Evolutionary conservation across 768 basidiomycete species (phyloP), one percentile per base, ranked within the genome.

Genomic region (Xerocomus spinulosus): DNA sequence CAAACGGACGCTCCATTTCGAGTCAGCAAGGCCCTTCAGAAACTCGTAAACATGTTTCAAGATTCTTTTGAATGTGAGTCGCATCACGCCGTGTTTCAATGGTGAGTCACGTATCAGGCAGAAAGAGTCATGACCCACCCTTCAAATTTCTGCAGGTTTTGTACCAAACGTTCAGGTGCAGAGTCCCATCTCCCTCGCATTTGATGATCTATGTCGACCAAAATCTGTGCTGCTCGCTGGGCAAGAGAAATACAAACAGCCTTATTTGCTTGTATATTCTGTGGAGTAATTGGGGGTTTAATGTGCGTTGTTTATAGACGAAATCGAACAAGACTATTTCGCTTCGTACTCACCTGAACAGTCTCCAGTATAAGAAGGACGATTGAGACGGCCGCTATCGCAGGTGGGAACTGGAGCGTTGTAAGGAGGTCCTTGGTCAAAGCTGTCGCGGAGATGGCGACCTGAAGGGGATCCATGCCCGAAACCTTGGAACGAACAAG

Each of bases 131-230:
- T 44, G 21, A 56, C 67, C 15, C 42, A 76, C 76, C 56, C 46
- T 42, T 76, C 70, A 32, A 77, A 76, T 44, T 66, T 68, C 23
- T 60, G 56, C 24, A 78, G 40, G 42, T 73, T 76, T 42, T 63
- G 68, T 9, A 73, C 44, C 15, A 78, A 55, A 5, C 65, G 55
- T 20, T 63, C 59, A 0, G 77, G 73, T 1, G 75, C 73, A 30
- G 62, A 58, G n/a, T 73, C 68, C 70, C 72, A 74, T 38, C 69
- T 61, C 28, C 68, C 75, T 9, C 58, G 61, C 74, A 78, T 77
- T 28, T 75, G 73, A 39, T 70, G 66, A 15, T 70, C 65, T 26
- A 78, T 70, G 40, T 76, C 70, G 21, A 72, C 51, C 24, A 77
- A 46, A 26, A 78, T 66, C 14, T 70, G 61, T 13, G 73, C 65